Evolutionary conservation across 352 stramenopile species (phyloP).

Genomic region (Pythium biforme): DNA sequence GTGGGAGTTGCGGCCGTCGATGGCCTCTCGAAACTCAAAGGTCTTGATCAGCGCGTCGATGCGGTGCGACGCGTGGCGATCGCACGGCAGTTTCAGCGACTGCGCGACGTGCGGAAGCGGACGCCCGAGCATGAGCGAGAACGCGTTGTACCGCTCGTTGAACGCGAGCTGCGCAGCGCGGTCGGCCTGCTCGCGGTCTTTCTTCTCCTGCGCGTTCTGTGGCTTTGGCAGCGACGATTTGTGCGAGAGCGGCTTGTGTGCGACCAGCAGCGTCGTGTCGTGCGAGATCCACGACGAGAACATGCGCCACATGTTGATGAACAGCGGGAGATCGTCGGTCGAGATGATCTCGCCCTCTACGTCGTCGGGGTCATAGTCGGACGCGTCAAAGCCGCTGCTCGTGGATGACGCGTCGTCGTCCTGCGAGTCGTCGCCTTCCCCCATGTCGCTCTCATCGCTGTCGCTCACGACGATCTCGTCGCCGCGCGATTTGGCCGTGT

Average conservation of each 20-base stretch:
- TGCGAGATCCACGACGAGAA: slow-evolving; percentile 72
- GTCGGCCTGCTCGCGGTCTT: slow-evolving; percentile 34
- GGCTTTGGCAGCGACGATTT: slow-evolving; percentile 25
- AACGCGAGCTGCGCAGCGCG: slow-evolving; percentile 51
- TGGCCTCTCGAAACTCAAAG: slow-evolving; percentile 58
- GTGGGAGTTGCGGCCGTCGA: slow-evolving; percentile 61
- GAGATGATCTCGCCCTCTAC: slow-evolving; percentile 69
- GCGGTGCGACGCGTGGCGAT: slow-evolving; percentile 53
- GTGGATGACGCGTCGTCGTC: slow-evolving; percentile 44
- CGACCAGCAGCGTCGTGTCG: slow-evolving; percentile 61
- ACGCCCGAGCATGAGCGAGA: slow-evolving; percentile 60
- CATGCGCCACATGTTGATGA: slow-evolving; percentile 72
- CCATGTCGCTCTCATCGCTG: slow-evolving; percentile 59
- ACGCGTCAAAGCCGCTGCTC: slow-evolving; percentile 57
- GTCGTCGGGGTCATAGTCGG: slow-evolving; percentile 69
- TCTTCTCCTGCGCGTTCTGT: slow-evolving; percentile 35
- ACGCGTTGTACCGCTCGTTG: slow-evolving; percentile 61
- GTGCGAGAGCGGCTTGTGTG: slow-evolving; percentile 28
- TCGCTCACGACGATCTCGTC: slow-evolving; percentile 66
- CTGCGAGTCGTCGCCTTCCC: slow-evolving; percentile 42
- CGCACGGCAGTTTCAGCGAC: slow-evolving; percentile 46
- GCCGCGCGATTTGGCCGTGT: slow-evolving; percentile 24
- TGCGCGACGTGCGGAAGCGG: slow-evolving; percentile 50
- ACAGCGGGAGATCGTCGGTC: slow-evolving; percentile 63
- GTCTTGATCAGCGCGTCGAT: slow-evolving; percentile 58